A percentile compares a stretch with the other conserved stretches of the same genome.
Evolutionary conservation across 2,329 filamentous ascomycete species (phyloP).

Genomic region (Triangularia verruculosa): DNA sequence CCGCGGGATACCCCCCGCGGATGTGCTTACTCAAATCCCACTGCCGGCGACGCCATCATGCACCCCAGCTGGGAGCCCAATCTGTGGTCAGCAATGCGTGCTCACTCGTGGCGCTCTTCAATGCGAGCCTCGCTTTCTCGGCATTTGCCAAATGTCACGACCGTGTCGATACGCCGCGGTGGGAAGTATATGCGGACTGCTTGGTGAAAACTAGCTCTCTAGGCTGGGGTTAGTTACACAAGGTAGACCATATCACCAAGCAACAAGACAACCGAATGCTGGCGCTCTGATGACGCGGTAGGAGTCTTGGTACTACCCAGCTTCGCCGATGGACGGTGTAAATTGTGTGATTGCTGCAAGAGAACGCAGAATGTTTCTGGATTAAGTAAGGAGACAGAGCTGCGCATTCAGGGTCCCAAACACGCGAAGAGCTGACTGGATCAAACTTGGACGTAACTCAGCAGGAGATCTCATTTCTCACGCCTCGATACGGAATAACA

Average conservation of each 20-base stretch:
- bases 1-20: background rate
- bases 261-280: background rate
- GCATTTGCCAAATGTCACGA: background rate
- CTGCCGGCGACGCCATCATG: background rate
- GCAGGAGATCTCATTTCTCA: slow-evolving; percentile 1
- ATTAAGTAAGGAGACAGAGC: background rate
- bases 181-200: background rate
- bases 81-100: background rate
- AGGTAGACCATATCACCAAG: background rate
- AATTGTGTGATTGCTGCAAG: background rate
- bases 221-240: background rate
- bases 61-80: background rate
- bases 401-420: background rate
- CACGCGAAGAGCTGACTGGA: background rate
- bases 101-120: background rate
- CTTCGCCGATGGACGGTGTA: background rate
- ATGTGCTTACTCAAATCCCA: background rate
- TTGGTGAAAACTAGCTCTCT: background rate
- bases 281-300: background rate
- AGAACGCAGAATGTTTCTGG: background rate
- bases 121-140: background rate
- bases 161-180: background rate
- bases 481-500: slow-evolving; percentile 11
- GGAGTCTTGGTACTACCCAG: background rate
- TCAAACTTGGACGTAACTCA: slow-evolving; percentile 4